phyloP scores from a whole-genome alignment of 2,329 filamentous ascomycete species.

The Chrysoporthe austroafricana region DNA sequence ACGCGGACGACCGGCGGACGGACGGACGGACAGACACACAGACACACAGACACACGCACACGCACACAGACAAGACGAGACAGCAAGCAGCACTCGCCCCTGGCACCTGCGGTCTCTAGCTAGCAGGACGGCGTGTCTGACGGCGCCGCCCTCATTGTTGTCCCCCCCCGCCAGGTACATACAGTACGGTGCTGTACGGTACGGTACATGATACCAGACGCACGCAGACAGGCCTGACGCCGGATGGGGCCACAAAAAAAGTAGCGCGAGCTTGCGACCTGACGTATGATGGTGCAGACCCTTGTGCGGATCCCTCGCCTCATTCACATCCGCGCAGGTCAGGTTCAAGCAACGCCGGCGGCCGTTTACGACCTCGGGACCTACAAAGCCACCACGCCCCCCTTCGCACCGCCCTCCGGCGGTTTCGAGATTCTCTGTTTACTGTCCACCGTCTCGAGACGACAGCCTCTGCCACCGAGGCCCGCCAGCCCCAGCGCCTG shows the following conservation, averaged over 20 bases:
- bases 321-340: constrained; percentile 22
- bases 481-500: background rate
- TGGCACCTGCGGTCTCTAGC: background rate
- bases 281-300: constrained; percentile 26
- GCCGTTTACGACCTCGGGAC: constrained; percentile 8
- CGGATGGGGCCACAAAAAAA: constrained; percentile 28
- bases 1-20: too few species aligned
- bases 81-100: too few species aligned
- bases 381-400: constrained; percentile 16
- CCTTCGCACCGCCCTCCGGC: background rate
- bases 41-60: too few species aligned
- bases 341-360: constrained; percentile 6
- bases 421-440: background rate
- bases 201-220: constrained; percentile 3
- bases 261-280: constrained; percentile 27
- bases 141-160: constrained; percentile 1
- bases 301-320: constrained; percentile 26
- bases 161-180: background rate
- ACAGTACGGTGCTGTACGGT: too few species aligned
- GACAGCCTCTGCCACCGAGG: background rate
- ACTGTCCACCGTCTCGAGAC: background rate
- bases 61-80: too few species aligned
- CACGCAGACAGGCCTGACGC: constrained; percentile 15
- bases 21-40: too few species aligned
- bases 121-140: background rate